These are phyloP conservation scores for Tricholoma sp. DNA, from an alignment of 768 basidiomycete genomes.

Conservation along the genomic window DNA sequence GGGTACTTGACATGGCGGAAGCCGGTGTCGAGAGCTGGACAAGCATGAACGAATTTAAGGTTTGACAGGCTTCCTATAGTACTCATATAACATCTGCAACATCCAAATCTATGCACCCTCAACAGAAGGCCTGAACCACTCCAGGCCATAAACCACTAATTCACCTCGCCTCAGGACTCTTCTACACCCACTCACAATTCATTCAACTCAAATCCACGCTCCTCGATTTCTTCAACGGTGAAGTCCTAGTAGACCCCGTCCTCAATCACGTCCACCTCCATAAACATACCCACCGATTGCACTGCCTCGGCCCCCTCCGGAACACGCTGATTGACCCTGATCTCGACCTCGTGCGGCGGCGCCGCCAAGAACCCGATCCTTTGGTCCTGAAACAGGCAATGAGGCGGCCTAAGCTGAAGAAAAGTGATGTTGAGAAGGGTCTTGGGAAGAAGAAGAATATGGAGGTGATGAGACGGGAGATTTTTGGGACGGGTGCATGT, in stretches of 20 bases:
- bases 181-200: conserved; percentile 91
- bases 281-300: conserved; percentile 32
- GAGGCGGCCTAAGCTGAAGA: conserved; percentile 83
- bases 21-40: conserved; percentile 80
- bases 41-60: conserved; percentile 82
- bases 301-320: conserved; percentile 48
- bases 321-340: conserved; percentile 86
- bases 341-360: conserved; percentile 75
- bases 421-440: conserved; percentile 80
- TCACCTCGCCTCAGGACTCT: conserved; percentile 93
- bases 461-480: conserved; percentile 99
- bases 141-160: conserved; percentile 88
- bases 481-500: conserved; percentile 87
- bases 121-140: conserved; percentile 83
- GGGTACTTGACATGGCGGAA: conserved; percentile 93
- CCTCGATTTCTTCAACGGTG: conserved; percentile 86
- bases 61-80: conserved; percentile 27
- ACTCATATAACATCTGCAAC: neutral
- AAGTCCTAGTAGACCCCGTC: conserved; percentile 76
- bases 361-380: conserved; percentile 69
- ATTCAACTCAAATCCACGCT: conserved; percentile 89
- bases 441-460: conserved; percentile 91
- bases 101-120: neutral
- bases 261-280: conserved; percentile 70
- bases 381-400: conserved; percentile 79